These are phyloP conservation scores for Nicotiana benthamiana DNA, from an alignment of 257 asterid species.

Conservation along the genomic window DNA sequence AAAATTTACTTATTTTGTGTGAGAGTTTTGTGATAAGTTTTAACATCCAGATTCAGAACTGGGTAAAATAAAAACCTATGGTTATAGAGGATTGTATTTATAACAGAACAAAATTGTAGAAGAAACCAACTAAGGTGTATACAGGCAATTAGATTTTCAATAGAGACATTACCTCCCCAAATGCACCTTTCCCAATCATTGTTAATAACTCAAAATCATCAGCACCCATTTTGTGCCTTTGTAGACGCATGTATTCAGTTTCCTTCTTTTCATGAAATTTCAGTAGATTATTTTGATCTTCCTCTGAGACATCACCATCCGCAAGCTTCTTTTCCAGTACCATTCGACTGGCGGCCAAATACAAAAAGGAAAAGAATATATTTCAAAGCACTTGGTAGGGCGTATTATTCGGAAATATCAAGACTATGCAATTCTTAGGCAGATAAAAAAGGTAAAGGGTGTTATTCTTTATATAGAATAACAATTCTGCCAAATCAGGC, in stretches of 20 bases:
- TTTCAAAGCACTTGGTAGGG: background rate
- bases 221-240: constrained; percentile 93
- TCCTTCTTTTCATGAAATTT: constrained; percentile 91
- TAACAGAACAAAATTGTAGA: background rate
- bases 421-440: background rate
- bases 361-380: constrained; percentile 11
- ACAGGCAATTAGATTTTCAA: background rate
- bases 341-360: constrained; percentile 48
- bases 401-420: constrained; percentile 4
- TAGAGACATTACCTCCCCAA: constrained; percentile 71
- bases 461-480: background rate
- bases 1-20: background rate
- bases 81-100: background rate
- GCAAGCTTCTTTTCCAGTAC: constrained; percentile 90
- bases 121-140: background rate
- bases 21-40: background rate
- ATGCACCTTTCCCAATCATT: constrained; percentile 98
- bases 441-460: background rate
- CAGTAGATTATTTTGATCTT: constrained; percentile 81
- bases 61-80: background rate
- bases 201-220: constrained; percentile 92
- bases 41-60: constrained; percentile 1
- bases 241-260: constrained; percentile 98
- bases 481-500: background rate
- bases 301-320: constrained; percentile 98